Base-by-base conservation (phyloP, 805 yeast species). In the Ogataea corticis region DNA sequence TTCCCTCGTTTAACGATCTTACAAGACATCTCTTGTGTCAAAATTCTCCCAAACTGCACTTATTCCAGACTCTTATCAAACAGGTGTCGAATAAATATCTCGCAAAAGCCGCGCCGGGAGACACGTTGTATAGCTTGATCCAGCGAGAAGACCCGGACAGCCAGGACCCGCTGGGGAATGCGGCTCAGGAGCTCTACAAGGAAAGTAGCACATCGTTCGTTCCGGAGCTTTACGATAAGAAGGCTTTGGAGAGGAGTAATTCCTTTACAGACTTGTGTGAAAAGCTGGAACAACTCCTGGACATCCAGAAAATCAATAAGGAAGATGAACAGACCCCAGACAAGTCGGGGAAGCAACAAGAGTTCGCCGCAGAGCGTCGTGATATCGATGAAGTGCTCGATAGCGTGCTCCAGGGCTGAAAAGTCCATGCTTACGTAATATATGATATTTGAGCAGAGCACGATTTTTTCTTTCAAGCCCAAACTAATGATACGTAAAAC, bases 11-110 rank as follows among this genome's bases (percentile, higher is more conserved):
- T 33, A 44, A 47, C 23, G 30, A 43, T 13, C 39, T 50, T 12
- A 54, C 62, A 1, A 48, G 59, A 12, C 28, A 9, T 14, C 17
- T 62, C 0, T 39, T 62, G 12, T 28, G 54, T 3, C 44, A 46
- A 18, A 60, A 55, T 27, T 56, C 62, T 1, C 59, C 59, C 10
- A 50, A 43, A 28, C 15, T 50, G 10, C 65, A 61, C 35, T 34
- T 51, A 9, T 17, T 51, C 2, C 44, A 50, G 12, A 36, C 33
- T 10, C 12, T 53, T 2, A 30, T 57, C 3, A 45, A 38, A 28
- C 16, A 14, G 2, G 28, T 52, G 2, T 47, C 44, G 33, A 34
- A 35, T 5, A 23, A 31, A 5, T 44, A 35, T 27, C 41, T 56
- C 12, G 30, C 44, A 3, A 19, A 33, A 7, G 51, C 53, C 3